phyloP scores from a whole-genome alignment of 225 moss, liverwort and hornwort genomes.

The Marchantia polymorpha region DNA sequence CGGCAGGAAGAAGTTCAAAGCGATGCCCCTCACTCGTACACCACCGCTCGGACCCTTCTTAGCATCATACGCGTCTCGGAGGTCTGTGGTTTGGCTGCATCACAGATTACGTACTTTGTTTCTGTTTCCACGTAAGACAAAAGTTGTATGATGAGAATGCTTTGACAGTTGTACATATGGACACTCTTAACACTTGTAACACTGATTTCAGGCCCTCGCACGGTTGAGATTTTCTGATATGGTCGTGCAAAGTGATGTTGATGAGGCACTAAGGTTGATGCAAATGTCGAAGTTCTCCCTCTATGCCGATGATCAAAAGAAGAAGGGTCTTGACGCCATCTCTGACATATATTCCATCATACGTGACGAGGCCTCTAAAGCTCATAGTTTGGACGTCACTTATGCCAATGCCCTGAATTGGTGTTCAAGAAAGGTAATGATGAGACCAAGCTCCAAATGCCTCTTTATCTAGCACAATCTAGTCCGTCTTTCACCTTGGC shows the following conservation, averaged over 20 bases:
- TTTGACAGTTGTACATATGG: too few species aligned
- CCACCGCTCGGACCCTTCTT: slow-evolving; percentile 86
- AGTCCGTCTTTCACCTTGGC: too few species aligned
- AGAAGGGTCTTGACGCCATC: slow-evolving; percentile 82
- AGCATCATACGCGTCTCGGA: slow-evolving; percentile 93
- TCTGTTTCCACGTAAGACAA: too few species aligned
- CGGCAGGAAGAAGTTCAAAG: slow-evolving; percentile 92
- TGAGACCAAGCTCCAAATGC: neutral
- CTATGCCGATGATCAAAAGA: slow-evolving; percentile 86
- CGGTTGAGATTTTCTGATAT: slow-evolving; percentile 71
- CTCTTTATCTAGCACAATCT: neutral
- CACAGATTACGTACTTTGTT: too few species aligned
- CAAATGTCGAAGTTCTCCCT: slow-evolving; percentile 98
- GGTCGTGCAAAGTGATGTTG: slow-evolving; percentile 86
- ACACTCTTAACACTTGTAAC: neutral
- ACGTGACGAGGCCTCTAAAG: slow-evolving; percentile 82
- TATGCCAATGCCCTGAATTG: slow-evolving; percentile 83
- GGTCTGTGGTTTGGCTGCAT: slow-evolving; percentile 35
- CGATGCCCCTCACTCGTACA: slow-evolving; percentile 95
- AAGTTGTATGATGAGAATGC: too few species aligned
- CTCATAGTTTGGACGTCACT: slow-evolving; percentile 65
- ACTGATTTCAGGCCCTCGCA: slow-evolving; percentile 61
- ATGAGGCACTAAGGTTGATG: slow-evolving; percentile 92
- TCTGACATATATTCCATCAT: slow-evolving; percentile 97
- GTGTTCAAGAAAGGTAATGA: slow-evolving; percentile 76